Evolutionary conservation across 257 asterid genomes (phyloP), one percentile per base, ranked within the genome.

Genomic region (Euphrasia confusa): DNA sequence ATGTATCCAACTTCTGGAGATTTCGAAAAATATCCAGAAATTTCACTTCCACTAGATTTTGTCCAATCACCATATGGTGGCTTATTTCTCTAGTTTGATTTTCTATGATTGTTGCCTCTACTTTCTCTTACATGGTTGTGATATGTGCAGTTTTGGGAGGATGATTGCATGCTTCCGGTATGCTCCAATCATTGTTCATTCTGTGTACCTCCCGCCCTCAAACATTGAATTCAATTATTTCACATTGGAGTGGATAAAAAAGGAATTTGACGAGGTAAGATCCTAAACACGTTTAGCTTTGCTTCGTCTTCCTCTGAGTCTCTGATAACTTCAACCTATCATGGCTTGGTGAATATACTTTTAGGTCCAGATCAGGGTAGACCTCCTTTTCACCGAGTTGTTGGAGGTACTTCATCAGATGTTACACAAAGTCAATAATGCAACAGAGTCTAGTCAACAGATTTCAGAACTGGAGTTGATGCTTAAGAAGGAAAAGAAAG

Each of bases 81-180:
- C 62, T 67, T 60, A 15, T 30, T 62, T 67, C 55, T 60, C 52
- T 10, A 49, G 59, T 44, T 60, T 45, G 32, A 60, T 48, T 60
- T 64, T 48, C 53, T 63, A 28, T 52, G 45, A 14, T 70, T 44
- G 57, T 35, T 55, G 7, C 30, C 56, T 57, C 42, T 60, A 28
- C 37, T 57, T 74, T 54, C 56, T 60, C 53, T 55, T 58, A 54
- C 47, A 68, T 71, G 35, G 14, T 69, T 75, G 65, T 68, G 18
- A 44, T 69, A 30, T 28, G 5, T 76, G 74, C 93, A 90, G 97
- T 66, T 84, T 78, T 70, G 97, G 95, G 71, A 83, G 81, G 71
- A 83, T 80, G 96, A 84, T 80, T 60, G 96, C 96, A 61, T 88
- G 96, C 68, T 88, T 88, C 47, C 75, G 78, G 55, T 88, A 81